A percentile compares a stretch with the other conserved stretches of the same genome.
Conservation (phyloP, 805 yeast species). For the Hanseniaspora taiwanica region DNA sequence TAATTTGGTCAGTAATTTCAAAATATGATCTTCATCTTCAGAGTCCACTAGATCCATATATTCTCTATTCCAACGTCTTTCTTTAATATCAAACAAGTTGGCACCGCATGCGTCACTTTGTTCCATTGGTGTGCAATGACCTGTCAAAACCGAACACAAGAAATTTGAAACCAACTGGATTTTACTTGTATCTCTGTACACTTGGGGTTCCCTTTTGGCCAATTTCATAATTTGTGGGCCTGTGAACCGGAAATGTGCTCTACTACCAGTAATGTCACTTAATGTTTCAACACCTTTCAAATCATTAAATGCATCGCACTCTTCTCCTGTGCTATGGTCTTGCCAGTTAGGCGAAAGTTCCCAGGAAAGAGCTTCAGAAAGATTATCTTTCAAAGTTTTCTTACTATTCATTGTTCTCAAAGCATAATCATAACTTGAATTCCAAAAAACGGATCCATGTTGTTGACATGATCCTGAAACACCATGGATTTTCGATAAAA, state of each 20-base stretch:
- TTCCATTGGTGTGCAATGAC: constrained; percentile 52
- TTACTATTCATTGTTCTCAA: constrained; percentile 27
- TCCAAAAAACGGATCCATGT: constrained; percentile 84
- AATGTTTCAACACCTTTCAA: constrained; percentile 48
- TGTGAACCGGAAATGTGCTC: constrained; percentile 81
- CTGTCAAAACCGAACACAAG: constrained; percentile 56
- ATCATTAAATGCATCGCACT: constrained; percentile 47
- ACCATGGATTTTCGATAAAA: constrained; percentile 46
- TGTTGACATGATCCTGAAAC: constrained; percentile 85
- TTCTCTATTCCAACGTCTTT: constrained; percentile 40
- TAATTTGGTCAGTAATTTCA: constrained; percentile 27
- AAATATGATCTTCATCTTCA: constrained; percentile 27
- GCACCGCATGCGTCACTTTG: constrained; percentile 88
- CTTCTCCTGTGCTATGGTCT: constrained; percentile 74
- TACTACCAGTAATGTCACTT: constrained; percentile 66
- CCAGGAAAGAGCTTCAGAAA: constrained; percentile 44
- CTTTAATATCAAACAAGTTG: constrained; percentile 68
- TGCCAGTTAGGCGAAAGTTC: constrained; percentile 84
- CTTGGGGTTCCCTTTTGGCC: constrained; percentile 35
- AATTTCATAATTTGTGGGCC: constrained; percentile 84
- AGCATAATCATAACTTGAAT: constrained; percentile 30
- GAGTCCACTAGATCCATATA: constrained; percentile 32
- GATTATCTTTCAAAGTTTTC: constrained; percentile 30
- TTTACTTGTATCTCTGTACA: constrained; percentile 42
- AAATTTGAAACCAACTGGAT: constrained; percentile 73